Base-by-base conservation (phyloP, 148 eudicot genomes). In the Mesembryanthemum crystallinum region DNA sequence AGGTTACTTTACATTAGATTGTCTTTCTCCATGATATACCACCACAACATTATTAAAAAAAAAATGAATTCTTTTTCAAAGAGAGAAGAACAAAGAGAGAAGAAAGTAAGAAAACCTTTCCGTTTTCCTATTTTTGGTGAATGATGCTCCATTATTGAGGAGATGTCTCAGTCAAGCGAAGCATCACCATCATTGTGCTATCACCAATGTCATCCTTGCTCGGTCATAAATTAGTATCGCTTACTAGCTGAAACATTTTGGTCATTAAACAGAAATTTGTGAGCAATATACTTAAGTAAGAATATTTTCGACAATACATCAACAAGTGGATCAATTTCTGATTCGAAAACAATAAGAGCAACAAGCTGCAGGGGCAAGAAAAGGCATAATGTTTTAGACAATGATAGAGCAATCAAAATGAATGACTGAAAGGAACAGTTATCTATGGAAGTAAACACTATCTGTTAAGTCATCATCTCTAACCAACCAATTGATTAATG, bases 101-200 rank as follows among this genome's bases (percentile, higher is more conserved):
- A 5, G 5, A 57, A 65, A 66, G 63, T 33, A 52, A 69, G 45
- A 69, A 45, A 60, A 59, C 32, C 51, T 67, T 67, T 69, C 59
- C n/a, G 30, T 28, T 60, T n/a, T 60, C 58, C 42, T 30, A 45
- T 77, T 77, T 77, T 69, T 60, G 79, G 64, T 77, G 43, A 77
- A 77, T 69, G 65, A 77, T 77, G 74, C 79, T 77, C 79, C 74
- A 77, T 77, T 69, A 77, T 77, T 77, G 67, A 59, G 73, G 74
- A 43, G 68, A 69, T 69, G 68, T 69, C 60, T 77, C 30, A 47
- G 68, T 60, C 74, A 51, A 77, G 58, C 52, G 32, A 61, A 69
- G 68, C 43, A 69, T 69, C 68, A 30, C 79, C 73, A 68, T 76
- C 71, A 58, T 25, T 32, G 45, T 76, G 64, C 55, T 32, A 62